These are phyloP conservation scores for Pisolithus thermaeus DNA, from an alignment of 1,284 basidiomycete genomes.

Conservation along the genomic window DNA sequence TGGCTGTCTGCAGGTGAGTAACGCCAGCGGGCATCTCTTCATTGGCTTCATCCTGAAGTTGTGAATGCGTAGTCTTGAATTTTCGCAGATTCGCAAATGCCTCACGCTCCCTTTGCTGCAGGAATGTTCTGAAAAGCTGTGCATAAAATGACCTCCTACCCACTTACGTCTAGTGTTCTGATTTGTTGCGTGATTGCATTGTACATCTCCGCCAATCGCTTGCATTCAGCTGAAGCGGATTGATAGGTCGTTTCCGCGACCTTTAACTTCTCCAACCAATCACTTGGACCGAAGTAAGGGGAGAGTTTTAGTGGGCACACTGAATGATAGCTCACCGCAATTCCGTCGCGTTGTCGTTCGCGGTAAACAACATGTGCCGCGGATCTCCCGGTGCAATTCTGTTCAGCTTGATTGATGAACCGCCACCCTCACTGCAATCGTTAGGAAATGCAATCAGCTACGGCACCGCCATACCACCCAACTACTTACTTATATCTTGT, in stretches of 20 bases:
- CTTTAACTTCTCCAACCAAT: constrained; percentile 24
- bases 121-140: neutral
- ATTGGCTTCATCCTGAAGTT: constrained; percentile 56
- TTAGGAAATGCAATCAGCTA: constrained; percentile 3
- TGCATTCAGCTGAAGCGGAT: constrained; percentile 12
- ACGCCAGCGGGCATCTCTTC: constrained; percentile 73
- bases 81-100: constrained; percentile 24
- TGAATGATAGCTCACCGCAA: constrained; percentile 25
- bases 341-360: constrained; percentile 28
- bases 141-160: neutral
- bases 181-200: constrained; percentile 15
- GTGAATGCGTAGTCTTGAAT: constrained; percentile 30
- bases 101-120: constrained; percentile 24
- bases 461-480: neutral
- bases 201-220: constrained; percentile 17
- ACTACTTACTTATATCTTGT: constrained; percentile 53
- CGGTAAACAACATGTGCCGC: constrained; percentile 46
- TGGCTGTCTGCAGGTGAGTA: constrained; percentile 56
- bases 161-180: constrained; percentile 17
- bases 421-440: constrained; percentile 55
- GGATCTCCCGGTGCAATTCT: constrained; percentile 35
- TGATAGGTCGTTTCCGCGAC: constrained; percentile 24
- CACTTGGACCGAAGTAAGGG: constrained; percentile 11
- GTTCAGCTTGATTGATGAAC: constrained; percentile 37
- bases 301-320: neutral